Percentiles rank a stretch among this genome's conserved stretches.
Conservation (phyloP, 306 rosid species). For the Pachyrhizus erosus region DNA sequence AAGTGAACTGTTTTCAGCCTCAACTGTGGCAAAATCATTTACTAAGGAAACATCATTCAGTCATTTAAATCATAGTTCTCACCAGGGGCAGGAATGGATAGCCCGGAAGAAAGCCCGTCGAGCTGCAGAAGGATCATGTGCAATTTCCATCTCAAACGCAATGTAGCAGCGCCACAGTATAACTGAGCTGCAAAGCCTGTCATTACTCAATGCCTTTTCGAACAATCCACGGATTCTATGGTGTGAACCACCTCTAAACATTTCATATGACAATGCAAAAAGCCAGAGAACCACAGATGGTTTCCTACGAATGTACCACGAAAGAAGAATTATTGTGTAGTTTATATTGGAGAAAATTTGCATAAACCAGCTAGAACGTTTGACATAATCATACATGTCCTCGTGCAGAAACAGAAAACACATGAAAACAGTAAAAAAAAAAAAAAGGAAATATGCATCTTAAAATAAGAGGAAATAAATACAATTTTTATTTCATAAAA, state of each 20-base stretch:
- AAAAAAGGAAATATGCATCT: neutral
- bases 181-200: slow-evolving; percentile 67
- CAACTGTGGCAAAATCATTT: neutral
- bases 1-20: neutral
- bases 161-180: slow-evolving; percentile 91
- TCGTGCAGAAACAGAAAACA: slow-evolving; percentile 20
- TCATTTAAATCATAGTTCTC: slow-evolving; percentile 40
- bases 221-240: slow-evolving; percentile 89
- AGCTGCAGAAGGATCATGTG: slow-evolving; percentile 71
- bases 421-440: slow-evolving; percentile 5
- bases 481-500: neutral
- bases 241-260: slow-evolving; percentile 70
- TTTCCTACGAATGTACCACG: slow-evolving; percentile 62
- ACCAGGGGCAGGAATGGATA: slow-evolving; percentile 98
- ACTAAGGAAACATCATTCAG: slow-evolving; percentile 3
- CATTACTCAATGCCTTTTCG: slow-evolving; percentile 78
- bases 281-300: slow-evolving; percentile 84
- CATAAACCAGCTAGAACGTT: neutral
- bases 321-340: slow-evolving; percentile 36
- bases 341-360: neutral
- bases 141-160: slow-evolving; percentile 66
- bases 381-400: slow-evolving; percentile 1
- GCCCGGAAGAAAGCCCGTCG: slow-evolving; percentile 91
- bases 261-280: slow-evolving; percentile 82
- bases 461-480: neutral